These are phyloP conservation scores for Aspergillus taichungensis DNA, from an alignment of 495 filamentous ascomycete species.

Conservation along the genomic window DNA sequence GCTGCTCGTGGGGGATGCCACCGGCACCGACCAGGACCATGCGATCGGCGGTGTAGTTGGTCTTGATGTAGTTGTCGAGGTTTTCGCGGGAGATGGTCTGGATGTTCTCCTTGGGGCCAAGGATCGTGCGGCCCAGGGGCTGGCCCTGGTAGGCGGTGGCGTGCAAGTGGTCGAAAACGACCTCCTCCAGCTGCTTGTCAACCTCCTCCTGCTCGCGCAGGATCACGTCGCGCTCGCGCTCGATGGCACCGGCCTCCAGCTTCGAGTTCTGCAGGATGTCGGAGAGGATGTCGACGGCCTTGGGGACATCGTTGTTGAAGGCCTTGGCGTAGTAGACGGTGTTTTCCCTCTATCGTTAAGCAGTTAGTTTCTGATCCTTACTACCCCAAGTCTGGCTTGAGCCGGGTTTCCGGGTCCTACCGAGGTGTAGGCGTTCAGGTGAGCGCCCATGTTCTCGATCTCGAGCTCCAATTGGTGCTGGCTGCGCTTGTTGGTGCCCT, in stretches of 20 bases:
- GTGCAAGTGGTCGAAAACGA: constrained; percentile 98
- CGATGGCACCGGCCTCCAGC: constrained; percentile 84
- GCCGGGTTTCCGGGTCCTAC: constrained; percentile 47
- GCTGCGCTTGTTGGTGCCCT: constrained; percentile 86
- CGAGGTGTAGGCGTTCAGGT: constrained; percentile 99
- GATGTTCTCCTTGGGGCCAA: constrained; percentile 98
- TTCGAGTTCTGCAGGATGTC: constrained; percentile 99
- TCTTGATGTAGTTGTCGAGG: constrained; percentile 91
- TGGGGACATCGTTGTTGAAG: constrained; percentile 94
- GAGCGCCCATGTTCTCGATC: constrained; percentile 99
- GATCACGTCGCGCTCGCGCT: constrained; percentile 96
- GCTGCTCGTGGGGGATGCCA: constrained; percentile 84
- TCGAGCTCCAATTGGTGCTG: constrained; percentile 97
- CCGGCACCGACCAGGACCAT: constrained; percentile 98
- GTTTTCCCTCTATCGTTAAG: constrained; percentile 70
- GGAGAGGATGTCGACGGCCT: constrained; percentile 92
- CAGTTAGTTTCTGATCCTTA: constrained; percentile 21
- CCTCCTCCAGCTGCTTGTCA: constrained; percentile 98
- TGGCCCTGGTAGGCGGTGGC: constrained; percentile 95
- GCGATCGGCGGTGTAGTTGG: constrained; percentile 97
- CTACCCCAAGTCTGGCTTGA: not conserved
- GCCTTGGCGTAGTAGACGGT: constrained; percentile 99
- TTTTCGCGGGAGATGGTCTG: constrained; percentile 86
- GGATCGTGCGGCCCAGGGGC: constrained; percentile 93
- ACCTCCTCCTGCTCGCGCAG: constrained; percentile 98